Evolutionary conservation across 1,139 yeast genomes (phyloP), one percentile per base, ranked within the genome.

Genomic region (Yamadazyma friedrichii): DNA sequence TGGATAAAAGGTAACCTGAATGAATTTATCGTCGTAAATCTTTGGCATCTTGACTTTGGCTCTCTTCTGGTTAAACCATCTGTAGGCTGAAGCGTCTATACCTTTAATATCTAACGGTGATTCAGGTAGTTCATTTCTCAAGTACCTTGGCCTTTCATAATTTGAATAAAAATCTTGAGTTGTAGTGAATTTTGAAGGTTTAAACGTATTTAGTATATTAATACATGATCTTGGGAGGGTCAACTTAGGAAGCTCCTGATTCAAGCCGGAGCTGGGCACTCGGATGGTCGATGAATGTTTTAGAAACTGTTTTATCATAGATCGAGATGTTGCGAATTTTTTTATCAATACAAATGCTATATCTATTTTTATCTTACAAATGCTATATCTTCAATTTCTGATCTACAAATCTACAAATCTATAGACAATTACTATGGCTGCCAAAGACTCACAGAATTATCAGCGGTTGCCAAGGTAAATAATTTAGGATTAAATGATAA

Each of bases 391-490:
- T n/a, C n/a, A n/a, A 20, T 20, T 20, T 20, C 24, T 20, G 8
- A 20, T 20, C 24, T 20, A 20, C 24, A 20, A 5, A 20, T 20
- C 8, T 20, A 20, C 24, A 5, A 20, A 20, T 20, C 24, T 5
- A 20, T 20, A 20, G 11, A 35, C 8, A 9, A 15, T 20, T 25
- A 5, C 26, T 34, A 22, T 8, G 74, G 70, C 42, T 64, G 67
- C 78, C 78, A 72, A 35, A 72, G 50, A 9, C 65, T 47, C 3
- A 72, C 76, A 2, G 61, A 50, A 33, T 75, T 76, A 62, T 89
- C 96, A 10, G 95, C 96, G 1, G 95, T 79, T 1, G 94, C 94
- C 54, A 91, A 67, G 53, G 84, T 78, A 58, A 85, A 76, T 41
- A 81, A 69, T 55, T 81, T 81, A 1, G 98, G 98, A 57, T 88